Percentiles rank a stretch among this genome's conserved stretches.
Conservation (phyloP, 1,284 basidiomycete species). For the Baeospora myosura region DNA sequence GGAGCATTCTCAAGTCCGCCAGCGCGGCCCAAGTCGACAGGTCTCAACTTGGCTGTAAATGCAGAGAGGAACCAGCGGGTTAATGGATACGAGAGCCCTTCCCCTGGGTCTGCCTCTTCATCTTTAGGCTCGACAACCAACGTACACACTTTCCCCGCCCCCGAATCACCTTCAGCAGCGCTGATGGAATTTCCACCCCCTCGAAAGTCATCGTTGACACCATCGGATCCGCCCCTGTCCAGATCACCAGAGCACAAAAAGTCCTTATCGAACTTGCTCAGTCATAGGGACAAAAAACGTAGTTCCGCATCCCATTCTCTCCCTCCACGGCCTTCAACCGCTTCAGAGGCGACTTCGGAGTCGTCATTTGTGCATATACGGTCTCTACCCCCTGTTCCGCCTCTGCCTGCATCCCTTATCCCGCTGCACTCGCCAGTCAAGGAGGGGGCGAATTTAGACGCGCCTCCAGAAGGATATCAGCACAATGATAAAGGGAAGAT, state of each 20-base stretch:
- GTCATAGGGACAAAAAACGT: slow-evolving; percentile 3
- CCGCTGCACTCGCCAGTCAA: not conserved
- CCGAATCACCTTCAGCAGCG: slow-evolving; percentile 3
- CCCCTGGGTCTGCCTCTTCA: slow-evolving; percentile 25
- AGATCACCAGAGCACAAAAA: slow-evolving; percentile 15
- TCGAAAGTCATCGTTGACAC: slow-evolving; percentile 10
- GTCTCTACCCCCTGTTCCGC: slow-evolving; percentile 16
- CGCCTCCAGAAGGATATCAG: not conserved
- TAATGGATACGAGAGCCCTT: slow-evolving; percentile 22
- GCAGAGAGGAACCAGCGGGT: slow-evolving; percentile 14
- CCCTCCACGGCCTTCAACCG: slow-evolving; percentile 11
- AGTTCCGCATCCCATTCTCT: slow-evolving; percentile 4
- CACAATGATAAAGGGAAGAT: too few species aligned
- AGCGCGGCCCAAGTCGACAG: slow-evolving; percentile 15
- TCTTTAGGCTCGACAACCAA: slow-evolving; percentile 22
- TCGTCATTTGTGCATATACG: not conserved
- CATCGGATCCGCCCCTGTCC: slow-evolving; percentile 2
- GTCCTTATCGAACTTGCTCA: slow-evolving; percentile 12
- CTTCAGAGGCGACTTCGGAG: slow-evolving; percentile 6
- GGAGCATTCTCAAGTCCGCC: not conserved
- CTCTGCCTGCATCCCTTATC: slow-evolving; percentile 8
- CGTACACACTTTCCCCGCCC: slow-evolving; percentile 13
- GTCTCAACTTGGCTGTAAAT: slow-evolving; percentile 9
- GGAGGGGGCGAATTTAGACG: not conserved
- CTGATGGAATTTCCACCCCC: slow-evolving; percentile 5